A percentile compares a stretch with the other conserved stretches of the same genome.
phyloP scores from a whole-genome alignment of 495 filamentous ascomycete species.

The Aspergillus sclerotioniger region DNA sequence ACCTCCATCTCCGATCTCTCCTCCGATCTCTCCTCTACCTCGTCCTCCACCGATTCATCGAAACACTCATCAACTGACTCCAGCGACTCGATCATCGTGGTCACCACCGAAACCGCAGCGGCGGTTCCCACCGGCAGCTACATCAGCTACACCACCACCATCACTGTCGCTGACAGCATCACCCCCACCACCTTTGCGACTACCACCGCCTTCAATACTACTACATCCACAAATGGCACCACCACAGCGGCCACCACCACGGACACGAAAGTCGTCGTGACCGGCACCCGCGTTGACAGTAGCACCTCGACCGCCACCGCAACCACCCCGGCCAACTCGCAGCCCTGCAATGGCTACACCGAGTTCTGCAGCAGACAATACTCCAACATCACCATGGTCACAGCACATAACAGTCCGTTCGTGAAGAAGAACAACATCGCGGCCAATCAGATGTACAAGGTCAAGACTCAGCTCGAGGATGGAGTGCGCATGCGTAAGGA shows the following conservation, averaged over 20 bases:
- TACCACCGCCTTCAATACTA: conserved; percentile 24
- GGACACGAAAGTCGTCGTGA: conserved; percentile 36
- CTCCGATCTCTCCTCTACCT: background rate
- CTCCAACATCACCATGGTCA: conserved; percentile 85
- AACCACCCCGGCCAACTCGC: conserved; percentile 55
- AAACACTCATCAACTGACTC: background rate
- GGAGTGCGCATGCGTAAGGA: conserved; percentile 75
- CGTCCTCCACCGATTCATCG: background rate
- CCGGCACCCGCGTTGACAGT: conserved; percentile 42
- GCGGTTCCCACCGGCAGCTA: background rate
- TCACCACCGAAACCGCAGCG: background rate
- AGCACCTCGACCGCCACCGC: conserved; percentile 38
- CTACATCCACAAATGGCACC: conserved; percentile 37
- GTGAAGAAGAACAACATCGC: conserved; percentile 63
- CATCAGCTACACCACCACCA: conserved; percentile 5
- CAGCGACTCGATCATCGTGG: background rate
- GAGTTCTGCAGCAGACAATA: conserved; percentile 81
- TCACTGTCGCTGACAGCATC: conserved; percentile 20
- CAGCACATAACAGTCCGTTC: conserved; percentile 88
- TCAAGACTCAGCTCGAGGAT: conserved; percentile 76
- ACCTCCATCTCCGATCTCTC: background rate
- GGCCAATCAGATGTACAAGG: conserved; percentile 71
- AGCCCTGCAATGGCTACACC: conserved; percentile 79
- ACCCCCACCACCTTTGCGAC: conserved; percentile 32
- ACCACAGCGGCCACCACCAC: conserved; percentile 38